Evolutionary conservation across 2,329 filamentous ascomycete species (phyloP).

Genomic region (Tolypocladium tropicale): DNA sequence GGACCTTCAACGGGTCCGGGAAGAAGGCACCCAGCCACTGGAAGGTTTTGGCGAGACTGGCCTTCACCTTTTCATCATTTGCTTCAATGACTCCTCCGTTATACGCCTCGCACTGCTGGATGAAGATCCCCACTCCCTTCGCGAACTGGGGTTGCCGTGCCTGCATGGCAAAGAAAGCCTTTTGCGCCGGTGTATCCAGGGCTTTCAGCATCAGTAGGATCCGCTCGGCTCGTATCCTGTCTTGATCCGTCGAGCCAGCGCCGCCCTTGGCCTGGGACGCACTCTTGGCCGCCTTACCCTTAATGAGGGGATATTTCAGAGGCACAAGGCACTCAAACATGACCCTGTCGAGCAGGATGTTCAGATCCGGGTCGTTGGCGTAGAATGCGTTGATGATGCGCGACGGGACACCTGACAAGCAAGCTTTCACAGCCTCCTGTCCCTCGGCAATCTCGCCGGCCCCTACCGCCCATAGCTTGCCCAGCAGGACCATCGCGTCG

Average conservation of each 20-base stretch:
- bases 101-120: constrained; percentile 78
- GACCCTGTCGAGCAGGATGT: constrained; percentile 72
- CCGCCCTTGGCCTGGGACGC: constrained; percentile 37
- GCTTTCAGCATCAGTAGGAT: constrained; percentile 73
- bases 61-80: constrained; percentile 59
- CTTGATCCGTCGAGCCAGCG: constrained; percentile 49
- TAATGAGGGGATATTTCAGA: constrained; percentile 66
- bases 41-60: constrained; percentile 61
- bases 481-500: constrained; percentile 77
- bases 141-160: constrained; percentile 65
- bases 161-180: constrained; percentile 82
- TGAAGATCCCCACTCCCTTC: constrained; percentile 62
- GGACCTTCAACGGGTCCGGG: constrained; percentile 63
- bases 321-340: constrained; percentile 85
- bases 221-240: constrained; percentile 72
- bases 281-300: constrained; percentile 50
- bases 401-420: constrained; percentile 75
- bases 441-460: constrained; percentile 76
- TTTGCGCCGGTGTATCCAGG: constrained; percentile 67
- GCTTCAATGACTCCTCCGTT: constrained; percentile 76
- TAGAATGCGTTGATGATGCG: constrained; percentile 83
- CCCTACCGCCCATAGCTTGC: constrained; percentile 87
- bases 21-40: constrained; percentile 64
- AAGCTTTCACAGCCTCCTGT: constrained; percentile 61
- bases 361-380: constrained; percentile 79